Evolutionary conservation across 305 asterid species (phyloP), one percentile per base, ranked within the genome.

Genomic region (Fraxinus dipetala): DNA sequence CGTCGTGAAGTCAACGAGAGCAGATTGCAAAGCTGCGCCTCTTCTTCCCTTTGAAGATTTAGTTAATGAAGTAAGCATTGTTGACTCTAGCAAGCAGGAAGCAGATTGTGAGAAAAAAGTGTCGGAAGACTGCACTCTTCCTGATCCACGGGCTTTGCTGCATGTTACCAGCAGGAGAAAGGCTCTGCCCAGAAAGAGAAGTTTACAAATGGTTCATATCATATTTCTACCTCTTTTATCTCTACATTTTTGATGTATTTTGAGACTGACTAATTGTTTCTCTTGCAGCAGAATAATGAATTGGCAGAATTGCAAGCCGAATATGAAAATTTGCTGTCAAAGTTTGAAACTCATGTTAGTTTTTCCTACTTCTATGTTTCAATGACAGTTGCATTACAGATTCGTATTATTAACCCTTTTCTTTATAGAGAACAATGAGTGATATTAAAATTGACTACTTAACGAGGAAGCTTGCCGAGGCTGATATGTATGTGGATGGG

Each of bases 151-250:
- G 85, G 89, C 94, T 85, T 84, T 96, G 79, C 87, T 91, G 90
- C 92, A 92, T 89, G 97, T 96, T 81, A 96, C 99, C 85, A 94
- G 90, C 83, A 87, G 99, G 89, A 91, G 89, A 89, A 96, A 93
- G 90, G 86, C 83, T 80, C 89, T 92, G 10, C 82, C 87, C 79
- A 84, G 92, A 84, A 90, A 90, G 86, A 89, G 89, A 88, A 93
- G 93, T 88, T 87, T 83, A 82, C 90, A 84, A n/a, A 87, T 72
- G 94, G 99, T 96, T 80, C 32, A 72, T 82, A 80, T 76, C 86
- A 70, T 80, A 70, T 63, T 65, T 38, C 32, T 83, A 43, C 75
- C 38, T 67, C 30, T 35, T 73, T 36, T 65, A 67, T 59, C 74
- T 77, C 83, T 75, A 63, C 78, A 61, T 65, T 32, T 26, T 61